Conservation (phyloP, 352 stramenopile genomes). For the Bremia lactucae region DNA sequence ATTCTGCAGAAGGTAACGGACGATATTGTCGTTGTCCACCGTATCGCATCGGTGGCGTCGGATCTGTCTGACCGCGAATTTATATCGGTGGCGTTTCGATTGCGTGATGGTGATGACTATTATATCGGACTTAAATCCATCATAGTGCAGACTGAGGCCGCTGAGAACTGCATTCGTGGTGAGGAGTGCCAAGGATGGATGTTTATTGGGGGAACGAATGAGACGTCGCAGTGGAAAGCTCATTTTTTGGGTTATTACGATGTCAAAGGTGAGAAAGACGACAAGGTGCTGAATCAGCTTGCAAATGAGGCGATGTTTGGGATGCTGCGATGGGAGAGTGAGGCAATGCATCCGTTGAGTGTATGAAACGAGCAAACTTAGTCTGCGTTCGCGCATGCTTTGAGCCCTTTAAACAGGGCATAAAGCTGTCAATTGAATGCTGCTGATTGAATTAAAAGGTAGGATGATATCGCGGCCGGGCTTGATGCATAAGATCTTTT, state of each 20-base stretch:
- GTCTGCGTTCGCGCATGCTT: too few species aligned
- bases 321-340: slow-evolving; percentile 79
- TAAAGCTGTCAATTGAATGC: too few species aligned
- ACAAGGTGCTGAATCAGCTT: slow-evolving; percentile 76
- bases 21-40: slow-evolving; percentile 72
- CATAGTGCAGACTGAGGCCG: slow-evolving; percentile 51
- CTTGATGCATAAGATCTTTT: too few species aligned
- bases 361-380: too few species aligned
- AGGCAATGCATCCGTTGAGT: slow-evolving; percentile 71
- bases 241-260: slow-evolving; percentile 78
- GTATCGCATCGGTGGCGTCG: slow-evolving; percentile 62
- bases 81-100: slow-evolving; percentile 64
- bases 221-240: slow-evolving; percentile 58
- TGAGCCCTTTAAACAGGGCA: too few species aligned
- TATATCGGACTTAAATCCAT: slow-evolving; percentile 73
- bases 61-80: slow-evolving; percentile 69
- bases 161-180: slow-evolving; percentile 70
- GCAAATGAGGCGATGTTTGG: slow-evolving; percentile 81
- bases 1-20: slow-evolving; percentile 78
- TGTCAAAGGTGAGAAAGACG: slow-evolving; percentile 74
- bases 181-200: slow-evolving; percentile 79
- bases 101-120: slow-evolving; percentile 69
- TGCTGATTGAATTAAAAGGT: too few species aligned
- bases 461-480: too few species aligned
- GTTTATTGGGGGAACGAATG: slow-evolving; percentile 61